Evolutionary conservation across 306 rosid species (phyloP).

Genomic region (Trichosanthes truncata): DNA sequence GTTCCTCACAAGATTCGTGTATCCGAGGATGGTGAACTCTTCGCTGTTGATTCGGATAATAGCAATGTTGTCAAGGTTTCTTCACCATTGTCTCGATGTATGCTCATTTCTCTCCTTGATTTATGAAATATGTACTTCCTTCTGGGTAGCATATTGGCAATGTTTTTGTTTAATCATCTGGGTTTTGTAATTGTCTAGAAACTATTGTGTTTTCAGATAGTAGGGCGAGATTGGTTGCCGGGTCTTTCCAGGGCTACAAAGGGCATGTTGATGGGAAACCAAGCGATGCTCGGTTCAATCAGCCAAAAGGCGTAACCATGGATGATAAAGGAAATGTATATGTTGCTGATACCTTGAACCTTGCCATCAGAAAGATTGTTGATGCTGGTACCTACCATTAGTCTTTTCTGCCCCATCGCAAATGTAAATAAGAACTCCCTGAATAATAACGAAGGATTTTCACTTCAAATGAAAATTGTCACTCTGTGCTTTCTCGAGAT

Average conservation of each 20-base stretch:
- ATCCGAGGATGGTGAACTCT: constrained; percentile 84
- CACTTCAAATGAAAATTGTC: not conserved
- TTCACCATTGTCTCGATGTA: constrained; percentile 85
- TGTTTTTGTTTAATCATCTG: not conserved
- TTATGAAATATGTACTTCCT: not conserved
- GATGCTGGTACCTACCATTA: constrained; percentile 59
- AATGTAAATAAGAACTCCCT: not conserved
- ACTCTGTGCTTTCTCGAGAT: not conserved
- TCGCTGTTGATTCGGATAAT: constrained; percentile 69
- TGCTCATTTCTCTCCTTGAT: constrained; percentile 12
- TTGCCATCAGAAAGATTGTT: constrained; percentile 91
- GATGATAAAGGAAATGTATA: constrained; percentile 95
- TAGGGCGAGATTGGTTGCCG: constrained; percentile 94
- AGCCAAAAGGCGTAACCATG: constrained; percentile 84
- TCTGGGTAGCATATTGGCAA: not conserved
- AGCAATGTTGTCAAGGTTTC: constrained; percentile 87
- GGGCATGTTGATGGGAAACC: constrained; percentile 96
- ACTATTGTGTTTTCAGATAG: constrained; percentile 47
- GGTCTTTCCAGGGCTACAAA: constrained; percentile 89
- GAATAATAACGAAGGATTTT: not conserved
- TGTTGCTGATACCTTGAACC: constrained; percentile 89
- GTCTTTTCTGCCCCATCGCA: constrained; percentile 5
- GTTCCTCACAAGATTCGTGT: constrained; percentile 70
- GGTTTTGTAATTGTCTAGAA: not conserved
- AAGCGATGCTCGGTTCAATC: constrained; percentile 88